A percentile compares a stretch with the other conserved stretches of the same genome.
Evolutionary conservation across 2,329 filamentous ascomycete species (phyloP).

Genomic region (Microascus cirrosus): DNA sequence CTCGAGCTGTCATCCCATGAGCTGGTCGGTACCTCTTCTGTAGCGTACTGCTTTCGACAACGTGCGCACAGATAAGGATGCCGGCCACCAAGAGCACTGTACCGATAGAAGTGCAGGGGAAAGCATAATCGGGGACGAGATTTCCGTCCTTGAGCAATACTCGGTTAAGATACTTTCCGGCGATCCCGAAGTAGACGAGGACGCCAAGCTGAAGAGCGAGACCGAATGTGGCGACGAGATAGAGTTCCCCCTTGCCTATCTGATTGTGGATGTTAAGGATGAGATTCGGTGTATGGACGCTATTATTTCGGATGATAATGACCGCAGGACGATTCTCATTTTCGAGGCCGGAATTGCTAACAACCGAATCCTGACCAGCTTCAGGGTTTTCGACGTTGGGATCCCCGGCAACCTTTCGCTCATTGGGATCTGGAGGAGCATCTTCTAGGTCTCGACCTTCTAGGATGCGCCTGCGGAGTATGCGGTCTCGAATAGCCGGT

Average conservation of each 20-base stretch:
- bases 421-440: not conserved
- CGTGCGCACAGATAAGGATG: slow-evolving; percentile 16
- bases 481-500: not conserved
- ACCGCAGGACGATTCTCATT: not conserved
- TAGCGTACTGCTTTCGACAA: slow-evolving; percentile 18
- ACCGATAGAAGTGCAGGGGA: slow-evolving; percentile 13
- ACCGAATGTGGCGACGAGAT: slow-evolving; percentile 10
- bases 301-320: not conserved
- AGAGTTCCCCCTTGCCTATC: slow-evolving; percentile 6
- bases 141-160: slow-evolving; percentile 7
- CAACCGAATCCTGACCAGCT: too few species aligned
- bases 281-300: not conserved
- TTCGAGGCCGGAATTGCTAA: not conserved
- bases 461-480: not conserved
- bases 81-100: slow-evolving; percentile 15
- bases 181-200: slow-evolving; percentile 8
- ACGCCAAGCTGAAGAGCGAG: slow-evolving; percentile 13
- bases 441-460: not conserved
- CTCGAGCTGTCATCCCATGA: slow-evolving; percentile 1
- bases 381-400: not conserved
- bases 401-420: not conserved
- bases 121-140: slow-evolving; percentile 11
- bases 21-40: slow-evolving; percentile 10
- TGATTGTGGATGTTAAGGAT: slow-evolving; percentile 8
- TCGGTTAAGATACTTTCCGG: slow-evolving; percentile 5